phyloP scores from a whole-genome alignment of 257 asterid genomes.

The Przewalskia tangutica region DNA sequence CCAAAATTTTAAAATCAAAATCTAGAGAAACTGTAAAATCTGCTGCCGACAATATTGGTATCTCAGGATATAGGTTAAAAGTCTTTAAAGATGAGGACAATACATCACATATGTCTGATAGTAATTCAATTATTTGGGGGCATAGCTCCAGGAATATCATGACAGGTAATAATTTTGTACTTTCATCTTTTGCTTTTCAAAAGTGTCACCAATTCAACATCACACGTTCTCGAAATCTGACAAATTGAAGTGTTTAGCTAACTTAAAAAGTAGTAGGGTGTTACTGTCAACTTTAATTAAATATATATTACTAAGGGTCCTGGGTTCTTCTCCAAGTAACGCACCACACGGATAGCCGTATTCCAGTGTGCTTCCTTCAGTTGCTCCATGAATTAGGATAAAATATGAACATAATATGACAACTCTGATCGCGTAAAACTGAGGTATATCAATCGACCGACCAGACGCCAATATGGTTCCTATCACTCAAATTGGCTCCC shows the following conservation, averaged over 20 bases:
- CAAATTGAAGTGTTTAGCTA: neutral
- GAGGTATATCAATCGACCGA: too few relatives aligned
- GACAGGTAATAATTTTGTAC: neutral
- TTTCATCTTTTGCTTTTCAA: neutral
- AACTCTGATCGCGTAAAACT: too few relatives aligned
- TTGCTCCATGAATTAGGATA: too few relatives aligned
- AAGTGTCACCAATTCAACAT: neutral
- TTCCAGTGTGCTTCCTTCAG: too few relatives aligned
- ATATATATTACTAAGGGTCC: too few relatives aligned
- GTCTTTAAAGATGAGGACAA: neutral
- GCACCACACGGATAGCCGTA: too few relatives aligned
- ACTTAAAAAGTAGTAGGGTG: neutral
- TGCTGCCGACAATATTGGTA: neutral
- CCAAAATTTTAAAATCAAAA: too few relatives aligned
- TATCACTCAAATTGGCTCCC: too few relatives aligned
- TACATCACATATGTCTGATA: neutral
- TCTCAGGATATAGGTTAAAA: neutral
- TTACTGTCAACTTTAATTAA: neutral
- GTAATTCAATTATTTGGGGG: neutral
- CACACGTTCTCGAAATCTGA: neutral
- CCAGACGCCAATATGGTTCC: too few relatives aligned
- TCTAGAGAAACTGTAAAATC: neutral
- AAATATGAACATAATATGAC: too few relatives aligned
- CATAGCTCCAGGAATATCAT: neutral
- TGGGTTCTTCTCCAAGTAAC: too few relatives aligned